Evolutionary conservation across 371 early-diverging fungal genomes (phyloP).

Genomic region (Cokeromyces recurvatus): DNA sequence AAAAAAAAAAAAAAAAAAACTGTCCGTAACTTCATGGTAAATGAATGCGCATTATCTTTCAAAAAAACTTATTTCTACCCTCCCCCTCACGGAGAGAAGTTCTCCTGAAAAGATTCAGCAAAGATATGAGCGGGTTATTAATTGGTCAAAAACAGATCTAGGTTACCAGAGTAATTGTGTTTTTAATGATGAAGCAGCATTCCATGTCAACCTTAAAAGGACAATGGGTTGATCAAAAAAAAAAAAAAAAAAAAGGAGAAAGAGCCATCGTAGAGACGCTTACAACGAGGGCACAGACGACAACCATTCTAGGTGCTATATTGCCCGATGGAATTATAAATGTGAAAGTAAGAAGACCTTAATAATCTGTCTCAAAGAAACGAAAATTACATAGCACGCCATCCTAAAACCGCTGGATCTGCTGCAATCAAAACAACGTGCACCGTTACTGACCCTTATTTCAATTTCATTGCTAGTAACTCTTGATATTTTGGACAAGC

Average conservation of each 20-base stretch:
- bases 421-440: neutral
- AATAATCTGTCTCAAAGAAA: neutral
- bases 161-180: slow-evolving; percentile 4
- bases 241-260: neutral
- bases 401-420: neutral
- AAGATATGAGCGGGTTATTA: slow-evolving; percentile 1
- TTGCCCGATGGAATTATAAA: slow-evolving; percentile 4
- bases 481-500: slow-evolving; percentile 5
- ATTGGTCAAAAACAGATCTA: slow-evolving; percentile 2
- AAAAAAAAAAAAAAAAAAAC: neutral
- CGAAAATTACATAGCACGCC: neutral
- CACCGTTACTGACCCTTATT: no score
- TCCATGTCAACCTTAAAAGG: slow-evolving; percentile 6
- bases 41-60: neutral
- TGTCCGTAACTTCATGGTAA: neutral
- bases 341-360: neutral
- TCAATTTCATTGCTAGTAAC: slow-evolving; percentile 5
- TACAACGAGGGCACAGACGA: neutral
- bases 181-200: slow-evolving; percentile 7
- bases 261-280: neutral
- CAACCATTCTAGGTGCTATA: neutral
- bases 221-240: slow-evolving; percentile 7
- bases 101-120: no score
- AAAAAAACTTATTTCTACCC: slow-evolving; percentile 2
- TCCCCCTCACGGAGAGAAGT: neutral